Conservation (phyloP, 1,284 basidiomycete genomes). For the Erythrobasidium hasegawianum region DNA sequence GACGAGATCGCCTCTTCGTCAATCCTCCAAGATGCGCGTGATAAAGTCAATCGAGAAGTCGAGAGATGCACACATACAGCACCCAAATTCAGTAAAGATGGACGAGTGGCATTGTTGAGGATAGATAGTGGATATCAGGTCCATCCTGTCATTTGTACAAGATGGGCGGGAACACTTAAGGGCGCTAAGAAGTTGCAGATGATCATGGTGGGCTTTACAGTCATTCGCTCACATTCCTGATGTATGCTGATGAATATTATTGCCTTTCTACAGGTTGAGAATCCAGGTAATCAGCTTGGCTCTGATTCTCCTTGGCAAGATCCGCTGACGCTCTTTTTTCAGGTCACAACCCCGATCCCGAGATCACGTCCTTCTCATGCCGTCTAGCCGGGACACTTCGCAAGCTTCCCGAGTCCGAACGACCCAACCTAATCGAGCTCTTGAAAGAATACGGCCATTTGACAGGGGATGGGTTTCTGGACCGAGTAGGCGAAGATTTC, state of each 20-base stretch:
- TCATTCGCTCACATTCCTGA: no score
- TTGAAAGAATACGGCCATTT: conserved; percentile 47
- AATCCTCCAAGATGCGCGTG: conserved; percentile 37
- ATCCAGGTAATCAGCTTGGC: no score
- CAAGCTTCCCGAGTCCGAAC: conserved; percentile 45
- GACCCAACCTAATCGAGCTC: conserved; percentile 48
- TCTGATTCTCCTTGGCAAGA: no score
- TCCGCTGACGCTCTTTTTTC: no score
- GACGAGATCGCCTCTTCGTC: conserved; percentile 33
- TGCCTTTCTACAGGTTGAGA: conserved; percentile 40
- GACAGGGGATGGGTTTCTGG: conserved; percentile 46
- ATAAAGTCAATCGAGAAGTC: conserved; percentile 39
- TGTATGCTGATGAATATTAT: neutral
- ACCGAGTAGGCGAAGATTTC: conserved; percentile 50
- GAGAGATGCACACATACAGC: conserved; percentile 41
- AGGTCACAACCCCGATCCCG: conserved; percentile 47
- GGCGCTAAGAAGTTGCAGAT: conserved; percentile 48
- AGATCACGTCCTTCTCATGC: conserved; percentile 49
- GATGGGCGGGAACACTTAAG: conserved; percentile 49
- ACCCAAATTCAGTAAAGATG: conserved; percentile 43
- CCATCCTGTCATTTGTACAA: conserved; percentile 51
- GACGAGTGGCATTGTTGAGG: conserved; percentile 42
- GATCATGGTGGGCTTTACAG: conserved; percentile 45
- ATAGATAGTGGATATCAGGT: conserved; percentile 50
- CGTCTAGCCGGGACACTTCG: conserved; percentile 45